Evolutionary conservation across 495 filamentous ascomycete species (phyloP).

Genomic region (Tuber borchii): DNA sequence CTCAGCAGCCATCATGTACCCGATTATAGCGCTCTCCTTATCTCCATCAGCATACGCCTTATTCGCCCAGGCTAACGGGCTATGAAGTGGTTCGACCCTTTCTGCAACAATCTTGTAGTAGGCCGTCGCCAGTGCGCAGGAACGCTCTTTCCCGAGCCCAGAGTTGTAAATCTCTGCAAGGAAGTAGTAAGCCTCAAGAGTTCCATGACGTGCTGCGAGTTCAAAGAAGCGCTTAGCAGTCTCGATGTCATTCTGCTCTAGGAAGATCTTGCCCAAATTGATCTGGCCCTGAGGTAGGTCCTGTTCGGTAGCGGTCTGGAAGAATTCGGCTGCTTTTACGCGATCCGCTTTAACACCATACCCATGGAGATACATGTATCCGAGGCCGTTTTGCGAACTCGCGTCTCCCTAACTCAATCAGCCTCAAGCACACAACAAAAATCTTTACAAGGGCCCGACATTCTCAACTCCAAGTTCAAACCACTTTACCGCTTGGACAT

Average conservation of each 20-base stretch:
- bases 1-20: slow-evolving; percentile 87
- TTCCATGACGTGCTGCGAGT: slow-evolving; percentile 76
- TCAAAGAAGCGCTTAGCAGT: slow-evolving; percentile 81
- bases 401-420: slow-evolving; percentile 55
- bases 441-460: slow-evolving; percentile 5
- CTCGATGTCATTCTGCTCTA: slow-evolving; percentile 76
- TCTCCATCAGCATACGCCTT: slow-evolving; percentile 77
- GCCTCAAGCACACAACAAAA: neutral
- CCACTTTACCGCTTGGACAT: slow-evolving; percentile 69
- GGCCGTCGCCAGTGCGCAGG: slow-evolving; percentile 69
- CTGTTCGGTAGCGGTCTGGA: slow-evolving; percentile 76
- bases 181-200: slow-evolving; percentile 92
- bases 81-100: slow-evolving; percentile 75
- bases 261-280: slow-evolving; percentile 72
- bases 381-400: slow-evolving; percentile 77
- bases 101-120: slow-evolving; percentile 97
- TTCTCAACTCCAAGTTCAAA: slow-evolving; percentile 73
- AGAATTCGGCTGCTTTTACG: slow-evolving; percentile 66
- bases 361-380: slow-evolving; percentile 80
- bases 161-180: slow-evolving; percentile 82
- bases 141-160: slow-evolving; percentile 71
- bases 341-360: slow-evolving; percentile 70
- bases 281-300: slow-evolving; percentile 79
- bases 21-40: slow-evolving; percentile 72
- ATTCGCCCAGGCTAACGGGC: slow-evolving; percentile 80